phyloP scores from a whole-genome alignment of 495 filamentous ascomycete species.

The Neurospora africana region DNA sequence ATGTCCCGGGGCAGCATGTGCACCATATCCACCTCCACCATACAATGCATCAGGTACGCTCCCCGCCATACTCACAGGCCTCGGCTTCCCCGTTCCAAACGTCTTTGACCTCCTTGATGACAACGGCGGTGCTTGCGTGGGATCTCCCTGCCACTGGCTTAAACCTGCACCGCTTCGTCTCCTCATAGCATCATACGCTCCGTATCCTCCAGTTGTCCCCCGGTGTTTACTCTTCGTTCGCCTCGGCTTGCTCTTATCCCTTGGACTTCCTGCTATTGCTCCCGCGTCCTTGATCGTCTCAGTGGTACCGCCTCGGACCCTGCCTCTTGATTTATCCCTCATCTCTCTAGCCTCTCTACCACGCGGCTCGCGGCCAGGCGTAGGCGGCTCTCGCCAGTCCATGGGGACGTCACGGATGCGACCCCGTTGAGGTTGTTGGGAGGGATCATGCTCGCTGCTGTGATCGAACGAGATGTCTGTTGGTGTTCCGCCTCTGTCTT shows the following conservation, averaged over 20 bases:
- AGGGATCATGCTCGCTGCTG: background rate
- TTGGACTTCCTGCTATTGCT: background rate
- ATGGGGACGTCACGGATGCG: background rate
- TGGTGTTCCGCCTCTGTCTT: background rate
- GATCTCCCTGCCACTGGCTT: background rate
- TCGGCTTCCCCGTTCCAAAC: background rate
- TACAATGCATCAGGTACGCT: background rate
- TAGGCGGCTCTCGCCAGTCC: background rate
- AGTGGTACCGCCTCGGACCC: background rate
- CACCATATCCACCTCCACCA: background rate
- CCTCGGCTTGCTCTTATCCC: background rate
- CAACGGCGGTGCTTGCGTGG: background rate
- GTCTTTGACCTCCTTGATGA: background rate
- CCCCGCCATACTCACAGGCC: background rate
- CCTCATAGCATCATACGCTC: background rate
- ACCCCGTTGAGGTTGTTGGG: background rate
- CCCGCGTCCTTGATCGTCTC: background rate
- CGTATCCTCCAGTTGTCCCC: background rate
- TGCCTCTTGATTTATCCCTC: background rate
- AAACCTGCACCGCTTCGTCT: background rate
- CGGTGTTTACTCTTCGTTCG: background rate
- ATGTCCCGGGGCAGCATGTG: background rate
- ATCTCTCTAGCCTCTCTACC: background rate
- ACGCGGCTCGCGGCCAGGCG: background rate
- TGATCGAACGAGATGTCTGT: background rate